Conservation (phyloP, 2,329 filamentous ascomycete species). For the Sporothrix schenckii region DNA sequence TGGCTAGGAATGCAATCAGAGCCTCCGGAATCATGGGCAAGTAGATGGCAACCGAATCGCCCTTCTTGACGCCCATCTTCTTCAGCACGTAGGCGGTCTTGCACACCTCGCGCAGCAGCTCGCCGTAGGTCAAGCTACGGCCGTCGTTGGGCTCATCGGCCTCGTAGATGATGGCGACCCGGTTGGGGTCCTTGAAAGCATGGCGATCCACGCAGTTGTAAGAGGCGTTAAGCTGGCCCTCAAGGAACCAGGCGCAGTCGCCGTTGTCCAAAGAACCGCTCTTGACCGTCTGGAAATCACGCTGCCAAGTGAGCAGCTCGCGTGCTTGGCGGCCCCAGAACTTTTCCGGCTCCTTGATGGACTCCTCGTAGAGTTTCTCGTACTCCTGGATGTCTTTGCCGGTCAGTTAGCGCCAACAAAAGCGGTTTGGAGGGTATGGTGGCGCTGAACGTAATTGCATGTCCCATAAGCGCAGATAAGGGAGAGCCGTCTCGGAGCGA, state of each 20-base stretch:
- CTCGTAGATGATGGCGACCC: slow-evolving; percentile 97
- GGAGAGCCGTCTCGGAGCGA: background rate
- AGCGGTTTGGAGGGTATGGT: slow-evolving; percentile 18
- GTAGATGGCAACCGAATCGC: slow-evolving; percentile 96
- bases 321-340: slow-evolving; percentile 89
- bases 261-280: slow-evolving; percentile 75
- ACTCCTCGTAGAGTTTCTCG: slow-evolving; percentile 73
- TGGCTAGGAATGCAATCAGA: slow-evolving; percentile 85
- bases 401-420: slow-evolving; percentile 38
- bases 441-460: background rate
- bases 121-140: slow-evolving; percentile 86
- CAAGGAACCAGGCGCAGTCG: slow-evolving; percentile 91
- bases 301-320: slow-evolving; percentile 86
- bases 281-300: slow-evolving; percentile 88
- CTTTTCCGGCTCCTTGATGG: slow-evolving; percentile 82
- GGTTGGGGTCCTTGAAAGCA: slow-evolving; percentile 90
- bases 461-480: slow-evolving; percentile 26
- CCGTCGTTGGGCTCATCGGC: slow-evolving; percentile 88
- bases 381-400: slow-evolving; percentile 65
- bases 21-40: slow-evolving; percentile 99
- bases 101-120: slow-evolving; percentile 90
- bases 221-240: slow-evolving; percentile 90
- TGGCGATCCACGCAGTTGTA: slow-evolving; percentile 98
- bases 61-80: slow-evolving; percentile 95
- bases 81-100: slow-evolving; percentile 84